Conservation (phyloP, 208 protist species). For the Tritrichomonas musculus region DNA sequence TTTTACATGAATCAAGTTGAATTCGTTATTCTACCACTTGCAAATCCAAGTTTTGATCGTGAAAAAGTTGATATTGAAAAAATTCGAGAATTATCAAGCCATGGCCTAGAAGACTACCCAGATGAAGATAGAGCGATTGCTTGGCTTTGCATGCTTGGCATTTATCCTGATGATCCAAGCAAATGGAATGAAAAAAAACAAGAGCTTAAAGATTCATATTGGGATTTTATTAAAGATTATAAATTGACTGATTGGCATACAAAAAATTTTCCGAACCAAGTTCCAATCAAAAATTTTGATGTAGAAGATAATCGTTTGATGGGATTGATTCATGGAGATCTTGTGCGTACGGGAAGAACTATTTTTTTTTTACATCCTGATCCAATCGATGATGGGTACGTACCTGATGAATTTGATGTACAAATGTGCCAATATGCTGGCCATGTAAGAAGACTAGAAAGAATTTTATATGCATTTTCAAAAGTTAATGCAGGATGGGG, state of each 20-base stretch:
- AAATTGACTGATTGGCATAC: background rate
- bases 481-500: background rate
- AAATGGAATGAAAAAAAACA: background rate
- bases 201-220: background rate
- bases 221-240: background rate
- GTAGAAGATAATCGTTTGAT: background rate
- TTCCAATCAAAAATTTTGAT: too few relatives aligned
- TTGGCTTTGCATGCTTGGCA: background rate
- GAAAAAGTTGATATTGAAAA: background rate
- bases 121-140: background rate
- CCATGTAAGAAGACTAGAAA: background rate
- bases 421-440: background rate
- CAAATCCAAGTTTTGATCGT: background rate
- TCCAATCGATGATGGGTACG: background rate
- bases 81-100: background rate
- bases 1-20: background rate
- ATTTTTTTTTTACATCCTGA: background rate
- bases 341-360: background rate
- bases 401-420: background rate
- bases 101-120: background rate
- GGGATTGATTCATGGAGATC: background rate
- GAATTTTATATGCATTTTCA: background rate
- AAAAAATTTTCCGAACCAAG: background rate
- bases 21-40: background rate
- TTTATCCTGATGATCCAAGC: background rate